Evolutionary conservation across 805 yeast species (phyloP).

Genomic region (Candida incommunis): DNA sequence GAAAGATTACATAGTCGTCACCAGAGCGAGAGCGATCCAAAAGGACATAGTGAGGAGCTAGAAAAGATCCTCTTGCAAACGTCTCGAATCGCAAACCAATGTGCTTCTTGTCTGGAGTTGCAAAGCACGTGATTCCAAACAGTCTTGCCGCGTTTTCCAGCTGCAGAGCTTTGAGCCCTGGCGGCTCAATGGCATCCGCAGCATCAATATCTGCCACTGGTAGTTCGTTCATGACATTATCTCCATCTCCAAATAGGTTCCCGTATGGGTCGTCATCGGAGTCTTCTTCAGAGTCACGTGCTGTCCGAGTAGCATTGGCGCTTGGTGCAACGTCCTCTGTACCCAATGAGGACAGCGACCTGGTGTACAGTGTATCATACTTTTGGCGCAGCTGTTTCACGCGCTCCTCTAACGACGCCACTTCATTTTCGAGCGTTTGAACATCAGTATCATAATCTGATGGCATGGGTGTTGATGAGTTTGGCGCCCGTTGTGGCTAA

Average conservation of each 20-base stretch:
- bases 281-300: no score
- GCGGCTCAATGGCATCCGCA: background rate
- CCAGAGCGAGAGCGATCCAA: background rate
- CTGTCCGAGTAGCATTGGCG: no score
- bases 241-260: no score
- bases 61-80: background rate
- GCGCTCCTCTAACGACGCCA: background rate
- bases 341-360: background rate
- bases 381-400: background rate
- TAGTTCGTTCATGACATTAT: background rate
- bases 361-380: background rate
- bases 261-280: no score
- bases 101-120: constrained; percentile 1
- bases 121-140: background rate
- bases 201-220: background rate
- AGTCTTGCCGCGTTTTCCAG: background rate
- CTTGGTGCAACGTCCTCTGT: background rate
- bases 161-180: background rate
- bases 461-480: no score
- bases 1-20: background rate
- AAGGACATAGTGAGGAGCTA: background rate
- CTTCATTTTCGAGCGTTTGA: background rate
- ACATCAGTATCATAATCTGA: background rate
- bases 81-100: background rate
- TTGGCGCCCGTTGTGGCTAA: no score